These are phyloP conservation scores for Teratosphaeriaceae sp. DNA, from an alignment of 2,329 filamentous ascomycete species.

Conservation along the genomic window DNA sequence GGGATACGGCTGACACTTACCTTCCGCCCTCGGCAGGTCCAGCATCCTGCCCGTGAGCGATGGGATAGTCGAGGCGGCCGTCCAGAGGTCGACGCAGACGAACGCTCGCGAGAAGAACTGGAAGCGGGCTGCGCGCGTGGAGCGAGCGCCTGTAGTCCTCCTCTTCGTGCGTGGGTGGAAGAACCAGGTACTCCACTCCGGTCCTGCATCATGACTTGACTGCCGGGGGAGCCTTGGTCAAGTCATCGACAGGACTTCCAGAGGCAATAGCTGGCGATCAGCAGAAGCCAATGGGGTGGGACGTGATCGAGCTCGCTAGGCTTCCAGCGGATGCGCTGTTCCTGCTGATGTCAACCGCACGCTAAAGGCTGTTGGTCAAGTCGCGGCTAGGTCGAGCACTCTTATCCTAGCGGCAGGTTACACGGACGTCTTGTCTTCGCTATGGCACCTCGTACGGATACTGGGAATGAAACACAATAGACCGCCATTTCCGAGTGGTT, in stretches of 20 bases:
- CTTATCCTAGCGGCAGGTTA: too few species aligned
- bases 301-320: too few species aligned
- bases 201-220: conserved; percentile 6
- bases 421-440: too few species aligned
- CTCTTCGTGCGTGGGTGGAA: neutral
- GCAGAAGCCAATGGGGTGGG: conserved; percentile 2
- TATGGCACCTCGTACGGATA: too few species aligned
- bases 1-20: conserved; percentile 10
- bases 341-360: neutral
- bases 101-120: conserved; percentile 6
- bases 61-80: conserved; percentile 42
- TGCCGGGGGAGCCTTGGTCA: conserved; percentile 1
- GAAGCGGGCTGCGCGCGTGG: conserved; percentile 1
- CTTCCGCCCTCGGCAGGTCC: conserved; percentile 34
- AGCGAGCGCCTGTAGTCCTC: neutral
- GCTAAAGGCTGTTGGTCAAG: too few species aligned
- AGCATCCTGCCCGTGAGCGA: conserved; percentile 49
- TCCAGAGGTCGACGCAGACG: conserved; percentile 12
- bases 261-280: conserved; percentile 5
- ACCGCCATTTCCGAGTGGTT: neutral
- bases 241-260: neutral
- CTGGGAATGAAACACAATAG: neutral
- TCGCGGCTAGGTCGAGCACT: too few species aligned
- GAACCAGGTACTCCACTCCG: conserved; percentile 2
- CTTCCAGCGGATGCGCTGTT: neutral